Conservation (phyloP, 768 basidiomycete genomes). For the Boletus speciosus region DNA sequence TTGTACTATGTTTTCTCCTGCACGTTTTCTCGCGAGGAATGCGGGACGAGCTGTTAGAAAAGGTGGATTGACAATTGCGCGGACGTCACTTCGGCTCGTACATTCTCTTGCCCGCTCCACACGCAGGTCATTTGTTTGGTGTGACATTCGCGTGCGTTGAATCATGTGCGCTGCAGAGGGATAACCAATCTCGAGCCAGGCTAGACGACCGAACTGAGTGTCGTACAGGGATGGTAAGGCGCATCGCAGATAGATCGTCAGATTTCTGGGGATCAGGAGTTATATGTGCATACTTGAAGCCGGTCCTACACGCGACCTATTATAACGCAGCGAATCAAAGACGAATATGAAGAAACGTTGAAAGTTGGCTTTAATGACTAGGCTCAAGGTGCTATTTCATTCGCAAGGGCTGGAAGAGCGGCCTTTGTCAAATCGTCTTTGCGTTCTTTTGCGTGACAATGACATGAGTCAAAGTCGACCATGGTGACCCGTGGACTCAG, state of each 20-base stretch:
- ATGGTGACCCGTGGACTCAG: too few relatives aligned
- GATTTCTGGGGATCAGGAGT: neutral
- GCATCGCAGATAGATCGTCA: neutral
- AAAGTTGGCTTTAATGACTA: too few relatives aligned
- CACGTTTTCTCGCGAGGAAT: neutral
- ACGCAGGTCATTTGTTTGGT: neutral
- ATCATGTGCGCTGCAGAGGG: neutral
- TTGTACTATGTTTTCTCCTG: neutral
- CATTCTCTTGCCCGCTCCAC: neutral
- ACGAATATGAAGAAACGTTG: neutral
- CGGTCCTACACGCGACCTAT: neutral
- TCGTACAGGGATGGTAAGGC: neutral
- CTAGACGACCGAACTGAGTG: neutral
- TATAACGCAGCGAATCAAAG: neutral
- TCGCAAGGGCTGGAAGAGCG: neutral
- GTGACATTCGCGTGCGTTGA: too few relatives aligned
- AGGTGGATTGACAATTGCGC: neutral
- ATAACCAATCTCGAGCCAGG: neutral
- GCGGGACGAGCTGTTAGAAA: neutral
- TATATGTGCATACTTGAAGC: neutral
- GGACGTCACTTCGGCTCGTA: neutral
- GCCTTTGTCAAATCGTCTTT: neutral
- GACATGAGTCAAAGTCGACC: too few relatives aligned
- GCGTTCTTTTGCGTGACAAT: neutral
- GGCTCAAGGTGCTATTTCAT: neutral